phyloP scores from a whole-genome alignment of 2,329 filamentous ascomycete genomes.

The Fusarium luffae region DNA sequence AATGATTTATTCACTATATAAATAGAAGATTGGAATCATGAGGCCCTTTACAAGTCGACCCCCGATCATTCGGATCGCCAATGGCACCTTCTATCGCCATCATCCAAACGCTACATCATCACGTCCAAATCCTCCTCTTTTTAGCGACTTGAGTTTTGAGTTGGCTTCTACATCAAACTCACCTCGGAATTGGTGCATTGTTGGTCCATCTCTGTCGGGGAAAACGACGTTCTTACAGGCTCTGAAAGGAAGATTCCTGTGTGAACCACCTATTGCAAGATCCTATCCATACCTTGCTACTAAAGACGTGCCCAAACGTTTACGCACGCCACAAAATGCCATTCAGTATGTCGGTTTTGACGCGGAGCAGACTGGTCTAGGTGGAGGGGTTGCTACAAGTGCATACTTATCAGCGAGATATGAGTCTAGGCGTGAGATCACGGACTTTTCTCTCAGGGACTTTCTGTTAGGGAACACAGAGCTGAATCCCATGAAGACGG shows the following conservation, averaged over 20 bases:
- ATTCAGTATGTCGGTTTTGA: slow-evolving; percentile 94
- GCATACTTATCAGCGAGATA: slow-evolving; percentile 91
- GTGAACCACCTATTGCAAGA: slow-evolving; percentile 78
- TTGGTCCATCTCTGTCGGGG: slow-evolving; percentile 81
- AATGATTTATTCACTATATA: slow-evolving; percentile 17
- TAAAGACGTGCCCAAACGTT: slow-evolving; percentile 64
- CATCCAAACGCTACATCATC: slow-evolving; percentile 68
- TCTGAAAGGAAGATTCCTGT: slow-evolving; percentile 79
- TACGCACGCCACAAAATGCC: slow-evolving; percentile 72
- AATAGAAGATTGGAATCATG: slow-evolving; percentile 42
- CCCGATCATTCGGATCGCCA: slow-evolving; percentile 76
- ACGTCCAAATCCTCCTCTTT: slow-evolving; percentile 76
- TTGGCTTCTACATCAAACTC: slow-evolving; percentile 67
- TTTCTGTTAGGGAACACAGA: slow-evolving; percentile 86
- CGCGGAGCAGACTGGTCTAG: slow-evolving; percentile 69
- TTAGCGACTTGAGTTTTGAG: slow-evolving; percentile 75
- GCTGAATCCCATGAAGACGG: slow-evolving; percentile 73
- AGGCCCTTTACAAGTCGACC: slow-evolving; percentile 55
- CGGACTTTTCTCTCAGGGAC: slow-evolving; percentile 85
- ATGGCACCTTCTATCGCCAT: slow-evolving; percentile 85
- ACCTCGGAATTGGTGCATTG: slow-evolving; percentile 80
- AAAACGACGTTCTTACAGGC: slow-evolving; percentile 87
- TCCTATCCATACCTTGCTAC: slow-evolving; percentile 82
- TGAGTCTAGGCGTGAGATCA: slow-evolving; percentile 86
- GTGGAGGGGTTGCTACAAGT: slow-evolving; percentile 69